Conservation (phyloP, 345 rosid species). For the Garcia nutans region DNA sequence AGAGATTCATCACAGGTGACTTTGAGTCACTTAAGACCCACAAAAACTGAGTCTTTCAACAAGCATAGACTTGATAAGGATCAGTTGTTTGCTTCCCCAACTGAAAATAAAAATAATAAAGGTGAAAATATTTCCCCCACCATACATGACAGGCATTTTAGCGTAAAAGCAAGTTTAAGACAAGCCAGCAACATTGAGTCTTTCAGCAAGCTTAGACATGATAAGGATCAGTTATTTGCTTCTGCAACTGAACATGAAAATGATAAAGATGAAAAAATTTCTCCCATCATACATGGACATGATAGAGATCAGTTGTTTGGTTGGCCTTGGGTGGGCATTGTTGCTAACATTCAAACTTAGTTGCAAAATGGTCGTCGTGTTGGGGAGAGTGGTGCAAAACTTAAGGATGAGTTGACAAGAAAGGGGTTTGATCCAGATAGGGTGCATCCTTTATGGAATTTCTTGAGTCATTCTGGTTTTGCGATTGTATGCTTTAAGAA, state of each 20-base stretch:
- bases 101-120: no score
- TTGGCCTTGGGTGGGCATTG: conserved; percentile 64
- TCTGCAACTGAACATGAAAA: no score
- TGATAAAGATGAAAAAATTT: background rate
- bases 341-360: conserved; percentile 60
- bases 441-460: conserved; percentile 60
- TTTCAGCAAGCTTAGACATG: background rate
- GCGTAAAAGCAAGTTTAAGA: conserved; percentile 13
- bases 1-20: no score
- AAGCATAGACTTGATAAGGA: background rate
- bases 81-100: conserved; percentile 34
- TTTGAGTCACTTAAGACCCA: no score
- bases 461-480: conserved; percentile 56
- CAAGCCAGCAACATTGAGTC: background rate
- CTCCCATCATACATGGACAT: background rate
- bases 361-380: conserved; percentile 36
- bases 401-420: conserved; percentile 43
- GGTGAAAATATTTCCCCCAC: no score
- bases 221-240: no score
- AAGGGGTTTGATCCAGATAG: conserved; percentile 66
- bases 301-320: conserved; percentile 39
- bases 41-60: background rate
- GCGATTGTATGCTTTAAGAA: conserved; percentile 60
- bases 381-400: conserved; percentile 56
- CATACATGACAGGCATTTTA: conserved; percentile 25